These are phyloP conservation scores for Kluyveromyces sp. DNA, from an alignment of 1,139 yeast genomes.

Conservation along the genomic window DNA sequence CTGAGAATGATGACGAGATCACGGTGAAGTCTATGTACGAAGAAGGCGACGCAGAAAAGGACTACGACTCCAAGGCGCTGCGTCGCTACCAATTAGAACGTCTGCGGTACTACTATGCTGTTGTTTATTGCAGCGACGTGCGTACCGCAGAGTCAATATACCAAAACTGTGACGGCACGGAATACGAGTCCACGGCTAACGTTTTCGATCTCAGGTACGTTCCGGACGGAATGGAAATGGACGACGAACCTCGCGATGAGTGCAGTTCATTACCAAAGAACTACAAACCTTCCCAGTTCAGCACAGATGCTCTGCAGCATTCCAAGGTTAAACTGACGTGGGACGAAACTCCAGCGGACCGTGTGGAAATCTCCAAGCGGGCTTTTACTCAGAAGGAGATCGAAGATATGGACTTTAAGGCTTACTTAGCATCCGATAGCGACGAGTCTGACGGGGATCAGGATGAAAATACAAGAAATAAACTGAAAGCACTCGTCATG, in stretches of 20 bases:
- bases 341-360: conserved; percentile 96
- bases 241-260: conserved; percentile 63
- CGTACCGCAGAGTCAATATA: conserved; percentile 71
- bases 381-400: conserved; percentile 86
- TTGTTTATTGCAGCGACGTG: conserved; percentile 76
- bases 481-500: conserved; percentile 59
- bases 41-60: conserved; percentile 65
- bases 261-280: conserved; percentile 68
- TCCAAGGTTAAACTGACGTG: conserved; percentile 90
- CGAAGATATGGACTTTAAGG: conserved; percentile 94
- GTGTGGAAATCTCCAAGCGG: conserved; percentile 69
- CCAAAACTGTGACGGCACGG: conserved; percentile 87
- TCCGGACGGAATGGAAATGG: conserved; percentile 87
- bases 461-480: conserved; percentile 41
- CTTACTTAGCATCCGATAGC: conserved; percentile 86
- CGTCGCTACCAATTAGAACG: conserved; percentile 84
- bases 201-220: conserved; percentile 86
- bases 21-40: conserved; percentile 62
- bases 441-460: conserved; percentile 49
- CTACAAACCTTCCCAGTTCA: conserved; percentile 77
- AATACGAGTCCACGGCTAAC: conserved; percentile 93
- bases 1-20: conserved; percentile 40
- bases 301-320: conserved; percentile 89
- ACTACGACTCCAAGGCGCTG: conserved; percentile 58
- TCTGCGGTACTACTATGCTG: conserved; percentile 83